Conservation (phyloP, 1,284 basidiomycete genomes). For the Boletus sp. region DNA sequence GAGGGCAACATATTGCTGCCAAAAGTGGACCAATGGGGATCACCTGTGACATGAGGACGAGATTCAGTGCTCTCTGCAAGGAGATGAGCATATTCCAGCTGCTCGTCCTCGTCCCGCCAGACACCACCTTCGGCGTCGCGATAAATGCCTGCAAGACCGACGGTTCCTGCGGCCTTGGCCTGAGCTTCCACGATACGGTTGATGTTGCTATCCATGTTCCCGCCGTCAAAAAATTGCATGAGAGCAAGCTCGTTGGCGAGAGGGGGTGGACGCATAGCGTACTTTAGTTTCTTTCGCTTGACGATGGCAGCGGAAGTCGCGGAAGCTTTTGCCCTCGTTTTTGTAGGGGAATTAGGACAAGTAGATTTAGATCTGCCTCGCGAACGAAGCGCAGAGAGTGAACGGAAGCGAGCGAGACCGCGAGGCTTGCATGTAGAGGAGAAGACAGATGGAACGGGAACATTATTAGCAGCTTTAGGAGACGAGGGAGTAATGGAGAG, state of each 20-base stretch:
- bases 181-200: constrained; percentile 58
- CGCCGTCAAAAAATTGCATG: constrained; percentile 69
- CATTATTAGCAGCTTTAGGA: constrained; percentile 1
- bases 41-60: constrained; percentile 17
- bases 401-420: constrained; percentile 46
- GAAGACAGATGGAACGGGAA: constrained; percentile 19
- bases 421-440: constrained; percentile 21
- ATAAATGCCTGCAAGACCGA: constrained; percentile 53
- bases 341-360: constrained; percentile 25
- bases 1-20: constrained; percentile 27
- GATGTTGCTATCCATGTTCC: constrained; percentile 58
- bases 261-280: constrained; percentile 44
- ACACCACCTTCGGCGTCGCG: constrained; percentile 62
- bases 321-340: constrained; percentile 28
- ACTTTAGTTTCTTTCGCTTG: constrained; percentile 52
- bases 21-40: constrained; percentile 51
- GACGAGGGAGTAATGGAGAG: constrained; percentile 26
- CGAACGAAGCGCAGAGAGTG: constrained; percentile 48
- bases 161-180: constrained; percentile 45
- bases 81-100: constrained; percentile 66
- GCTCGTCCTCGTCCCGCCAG: constrained; percentile 75
- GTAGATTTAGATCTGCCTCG: constrained; percentile 39
- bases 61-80: constrained; percentile 41
- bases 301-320: constrained; percentile 40
- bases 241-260: constrained; percentile 65